These are phyloP conservation scores for Pseudogymnoascus destructans DNA, from an alignment of 2,329 filamentous ascomycete species.

Conservation along the genomic window DNA sequence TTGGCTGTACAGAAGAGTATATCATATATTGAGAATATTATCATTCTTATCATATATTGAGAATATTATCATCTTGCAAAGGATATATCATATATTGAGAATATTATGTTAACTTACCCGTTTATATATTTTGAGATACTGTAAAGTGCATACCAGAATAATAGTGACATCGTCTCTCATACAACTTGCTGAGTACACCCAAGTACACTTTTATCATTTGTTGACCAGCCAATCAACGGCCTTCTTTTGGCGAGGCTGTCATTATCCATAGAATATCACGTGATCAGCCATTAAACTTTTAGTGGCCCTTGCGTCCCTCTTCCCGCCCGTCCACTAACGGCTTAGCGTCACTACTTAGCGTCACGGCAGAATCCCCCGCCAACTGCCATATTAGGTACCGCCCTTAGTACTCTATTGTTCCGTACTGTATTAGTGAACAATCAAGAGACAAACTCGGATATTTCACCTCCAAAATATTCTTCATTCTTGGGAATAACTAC, in stretches of 20 bases:
- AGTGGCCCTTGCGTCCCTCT: neutral
- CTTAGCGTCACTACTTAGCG: neutral
- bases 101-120: too few relatives aligned
- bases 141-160: neutral
- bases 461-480: neutral
- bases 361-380: neutral
- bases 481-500: neutral
- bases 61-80: too few relatives aligned
- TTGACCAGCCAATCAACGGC: neutral
- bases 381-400: neutral
- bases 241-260: neutral
- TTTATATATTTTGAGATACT: neutral
- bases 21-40: too few relatives aligned
- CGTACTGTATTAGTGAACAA: neutral
- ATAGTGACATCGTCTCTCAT: neutral
- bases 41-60: too few relatives aligned
- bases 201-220: neutral
- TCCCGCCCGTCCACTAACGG: neutral
- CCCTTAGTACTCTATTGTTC: neutral
- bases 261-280: neutral
- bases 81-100: too few relatives aligned
- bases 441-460: neutral
- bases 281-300: neutral
- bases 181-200: neutral
- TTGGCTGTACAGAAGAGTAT: neutral